Percentiles rank a stretch among this genome's conserved stretches.
These are phyloP conservation scores for Gliomastix tumulicola DNA, from an alignment of 2,329 filamentous ascomycete genomes.

Conservation along the genomic window DNA sequence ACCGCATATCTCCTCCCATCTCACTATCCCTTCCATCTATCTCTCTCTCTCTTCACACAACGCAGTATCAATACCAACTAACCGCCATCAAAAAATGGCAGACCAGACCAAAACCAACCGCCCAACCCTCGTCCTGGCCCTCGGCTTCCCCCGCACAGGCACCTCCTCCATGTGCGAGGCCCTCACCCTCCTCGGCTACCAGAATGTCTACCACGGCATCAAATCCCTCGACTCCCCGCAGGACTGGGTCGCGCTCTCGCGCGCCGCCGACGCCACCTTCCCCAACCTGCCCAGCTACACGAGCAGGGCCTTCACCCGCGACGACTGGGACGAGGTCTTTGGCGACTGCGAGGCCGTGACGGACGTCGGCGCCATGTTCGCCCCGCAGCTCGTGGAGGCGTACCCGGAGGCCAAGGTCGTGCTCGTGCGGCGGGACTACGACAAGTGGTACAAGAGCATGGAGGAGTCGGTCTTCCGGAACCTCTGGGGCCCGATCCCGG, in stretches of 20 bases:
- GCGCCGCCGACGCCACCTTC: conserved; percentile 19
- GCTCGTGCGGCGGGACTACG: conserved; percentile 18
- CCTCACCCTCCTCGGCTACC: conserved; percentile 19
- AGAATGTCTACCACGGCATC: conserved; percentile 20
- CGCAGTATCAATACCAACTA: no score
- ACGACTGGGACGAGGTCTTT: conserved; percentile 23
- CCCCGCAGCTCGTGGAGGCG: conserved; percentile 14
- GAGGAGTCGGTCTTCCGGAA: conserved; percentile 17
- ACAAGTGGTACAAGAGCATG: conserved; percentile 21
- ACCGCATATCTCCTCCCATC: no score
- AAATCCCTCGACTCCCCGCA: conserved; percentile 12
- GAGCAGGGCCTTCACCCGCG: background rate
- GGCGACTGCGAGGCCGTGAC: conserved; percentile 18
- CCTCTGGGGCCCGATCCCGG: conserved; percentile 9
- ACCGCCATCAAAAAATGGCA: no score
- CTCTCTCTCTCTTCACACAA: no score
- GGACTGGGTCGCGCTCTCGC: conserved; percentile 14
- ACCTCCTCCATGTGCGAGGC: conserved; percentile 22
- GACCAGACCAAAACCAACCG: no score
- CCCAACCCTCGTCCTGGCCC: conserved; percentile 18
- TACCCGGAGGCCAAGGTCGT: conserved; percentile 26
- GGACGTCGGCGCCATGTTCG: conserved; percentile 17
- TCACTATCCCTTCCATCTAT: no score
- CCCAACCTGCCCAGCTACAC: conserved; percentile 15
- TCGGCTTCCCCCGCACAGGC: conserved; percentile 22